Conservation (phyloP, 2,329 filamentous ascomycete species). For the Epichloe uncinata region DNA sequence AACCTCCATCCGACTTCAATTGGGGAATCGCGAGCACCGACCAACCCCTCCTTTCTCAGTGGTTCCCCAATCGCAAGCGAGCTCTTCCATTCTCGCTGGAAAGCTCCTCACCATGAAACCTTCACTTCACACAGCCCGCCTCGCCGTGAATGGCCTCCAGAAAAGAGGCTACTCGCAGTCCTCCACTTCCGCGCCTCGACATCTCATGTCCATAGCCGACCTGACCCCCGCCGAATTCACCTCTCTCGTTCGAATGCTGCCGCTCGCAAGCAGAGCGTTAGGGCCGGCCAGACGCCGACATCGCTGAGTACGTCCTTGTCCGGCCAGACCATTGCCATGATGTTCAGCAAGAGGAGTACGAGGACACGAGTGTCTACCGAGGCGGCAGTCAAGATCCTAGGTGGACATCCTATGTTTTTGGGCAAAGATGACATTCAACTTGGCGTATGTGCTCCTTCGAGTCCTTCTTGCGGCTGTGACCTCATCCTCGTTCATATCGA, state of each 20-base stretch:
- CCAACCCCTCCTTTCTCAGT: too few relatives aligned
- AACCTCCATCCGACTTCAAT: too few relatives aligned
- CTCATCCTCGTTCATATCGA: slow-evolving; percentile 1
- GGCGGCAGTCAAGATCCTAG: slow-evolving; percentile 74
- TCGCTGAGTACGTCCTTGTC: slow-evolving; percentile 48
- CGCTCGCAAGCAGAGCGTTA: slow-evolving; percentile 62
- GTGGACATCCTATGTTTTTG: slow-evolving; percentile 91
- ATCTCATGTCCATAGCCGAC: slow-evolving; percentile 85
- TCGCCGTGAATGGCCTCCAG: slow-evolving; percentile 23
- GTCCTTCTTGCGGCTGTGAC: background rate
- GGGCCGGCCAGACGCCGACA: slow-evolving; percentile 43
- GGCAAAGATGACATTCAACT: slow-evolving; percentile 94
- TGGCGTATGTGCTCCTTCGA: slow-evolving; percentile 43
- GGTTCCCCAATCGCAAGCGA: background rate
- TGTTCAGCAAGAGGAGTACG: slow-evolving; percentile 94
- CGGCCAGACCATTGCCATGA: slow-evolving; percentile 79
- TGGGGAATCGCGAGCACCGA: too few relatives aligned
- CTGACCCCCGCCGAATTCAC: slow-evolving; percentile 68
- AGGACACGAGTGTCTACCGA: slow-evolving; percentile 90
- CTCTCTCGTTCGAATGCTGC: slow-evolving; percentile 68
- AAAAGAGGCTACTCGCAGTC: slow-evolving; percentile 30
- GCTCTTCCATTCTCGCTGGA: background rate
- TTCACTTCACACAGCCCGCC: slow-evolving; percentile 20
- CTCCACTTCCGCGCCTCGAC: slow-evolving; percentile 43
- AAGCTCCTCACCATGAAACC: slow-evolving; percentile 18